phyloP scores from a whole-genome alignment of 2,329 filamentous ascomycete genomes.

The Myriosclerotinia curreyana region DNA sequence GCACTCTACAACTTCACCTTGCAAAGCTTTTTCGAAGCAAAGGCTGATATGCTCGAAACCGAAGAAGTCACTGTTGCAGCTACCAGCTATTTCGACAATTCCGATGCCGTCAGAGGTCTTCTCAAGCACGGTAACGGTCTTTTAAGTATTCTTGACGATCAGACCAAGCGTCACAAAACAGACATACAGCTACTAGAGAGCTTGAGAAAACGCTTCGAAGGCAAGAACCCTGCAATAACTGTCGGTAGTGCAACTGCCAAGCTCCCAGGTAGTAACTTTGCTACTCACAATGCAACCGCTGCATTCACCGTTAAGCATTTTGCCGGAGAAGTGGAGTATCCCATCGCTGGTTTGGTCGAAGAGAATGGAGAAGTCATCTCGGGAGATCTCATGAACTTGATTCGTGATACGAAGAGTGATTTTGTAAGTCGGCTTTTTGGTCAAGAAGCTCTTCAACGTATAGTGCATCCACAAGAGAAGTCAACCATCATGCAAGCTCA shows the following conservation, averaged over 20 bases:
- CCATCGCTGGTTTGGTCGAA: slow-evolving; percentile 80
- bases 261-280: slow-evolving; percentile 84
- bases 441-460: slow-evolving; percentile 89
- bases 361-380: slow-evolving; percentile 97
- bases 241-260: slow-evolving; percentile 72
- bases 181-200: slow-evolving; percentile 90
- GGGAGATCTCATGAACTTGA: slow-evolving; percentile 90
- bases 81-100: slow-evolving; percentile 97
- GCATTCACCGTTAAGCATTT: slow-evolving; percentile 93
- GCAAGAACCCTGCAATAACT: slow-evolving; percentile 86
- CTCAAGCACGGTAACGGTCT: slow-evolving; percentile 91
- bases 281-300: slow-evolving; percentile 75
- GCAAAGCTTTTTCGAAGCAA: slow-evolving; percentile 93
- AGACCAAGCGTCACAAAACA: slow-evolving; percentile 82
- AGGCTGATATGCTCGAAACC: slow-evolving; percentile 87
- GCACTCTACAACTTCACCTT: slow-evolving; percentile 89
- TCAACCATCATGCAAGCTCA: slow-evolving; percentile 92
- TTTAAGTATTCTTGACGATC: slow-evolving; percentile 91
- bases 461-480: slow-evolving; percentile 89
- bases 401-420: slow-evolving; percentile 81
- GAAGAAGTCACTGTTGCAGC: slow-evolving; percentile 88
- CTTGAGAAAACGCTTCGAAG: slow-evolving; percentile 86
- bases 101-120: slow-evolving; percentile 86
- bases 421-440: slow-evolving; percentile 90
- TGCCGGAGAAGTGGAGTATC: slow-evolving; percentile 94